Evolutionary conservation across 352 stramenopile genomes (phyloP), one percentile per base, ranked within the genome.

Genomic region (Thalassiosira delicatula): DNA sequence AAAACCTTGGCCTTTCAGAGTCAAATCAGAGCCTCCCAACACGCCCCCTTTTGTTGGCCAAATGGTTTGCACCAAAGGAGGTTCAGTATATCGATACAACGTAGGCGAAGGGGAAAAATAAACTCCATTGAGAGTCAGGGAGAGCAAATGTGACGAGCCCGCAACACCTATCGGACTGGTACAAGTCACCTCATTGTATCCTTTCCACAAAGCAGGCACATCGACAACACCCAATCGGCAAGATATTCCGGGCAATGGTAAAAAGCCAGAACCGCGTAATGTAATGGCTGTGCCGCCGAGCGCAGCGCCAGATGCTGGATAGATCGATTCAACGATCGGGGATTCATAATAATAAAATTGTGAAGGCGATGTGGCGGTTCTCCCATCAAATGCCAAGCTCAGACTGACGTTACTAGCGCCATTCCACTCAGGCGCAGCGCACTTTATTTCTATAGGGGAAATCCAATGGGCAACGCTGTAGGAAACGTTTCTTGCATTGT

Each of bases 221-320:
- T 83, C 72, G 0, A 72, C 27, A 29, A 7, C 23, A 19, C 79
- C 73, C 40, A 82, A 82, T 49, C 79, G 66, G 60, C 79, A 86
- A 59, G 54, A 17, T 14, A 69, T 35, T 27, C 44, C 35, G 30
- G 68, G 29, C 25, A 70, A 74, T 14, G 77, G 69, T 49, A 63
- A 32, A 70, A 85, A 83, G 9, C 70, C 49, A 60, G 59, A 72
- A 25, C 75, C 80, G 29, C 53, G 49, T 19, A 87, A n/a, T 32
- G 74, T 73, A 25, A 89, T 70, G 12, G 17, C 40, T 66, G 78
- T 87, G 19, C 83, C 83, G 8, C 83, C 83, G 14, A 74, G 9
- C 30, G 51, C 32, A 35, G 56, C 60, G 59, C 83, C 79, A 27
- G 63, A 76, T 14, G 78, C 56, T 29, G 83, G 83, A 42, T 72